These are phyloP conservation scores for Brassica carinata DNA, from an alignment of 345 rosid genomes.

Conservation along the genomic window DNA sequence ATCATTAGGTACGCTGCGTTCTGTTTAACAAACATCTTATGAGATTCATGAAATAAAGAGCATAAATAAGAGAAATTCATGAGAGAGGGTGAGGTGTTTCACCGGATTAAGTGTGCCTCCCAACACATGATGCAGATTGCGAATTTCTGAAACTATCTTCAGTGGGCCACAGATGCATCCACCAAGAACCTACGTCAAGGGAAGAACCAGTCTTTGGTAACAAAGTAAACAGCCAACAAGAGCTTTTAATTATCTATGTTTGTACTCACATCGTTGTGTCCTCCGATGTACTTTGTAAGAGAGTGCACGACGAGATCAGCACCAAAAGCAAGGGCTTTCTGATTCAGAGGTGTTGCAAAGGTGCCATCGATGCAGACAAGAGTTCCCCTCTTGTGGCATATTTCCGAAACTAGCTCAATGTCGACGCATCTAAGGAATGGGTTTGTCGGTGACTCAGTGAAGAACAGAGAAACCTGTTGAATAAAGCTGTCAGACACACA, in stretches of 20 bases:
- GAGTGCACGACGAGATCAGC: slow-evolving; percentile 97
- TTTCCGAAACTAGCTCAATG: slow-evolving; percentile 78
- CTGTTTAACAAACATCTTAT: slow-evolving; percentile 43
- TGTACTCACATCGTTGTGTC: slow-evolving; percentile 88
- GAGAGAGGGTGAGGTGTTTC: slow-evolving; percentile 20
- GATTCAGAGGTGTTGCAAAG: slow-evolving; percentile 97
- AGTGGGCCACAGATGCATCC: slow-evolving; percentile 90
- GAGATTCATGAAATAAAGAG: slow-evolving; percentile 12
- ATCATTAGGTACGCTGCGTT: slow-evolving; percentile 90
- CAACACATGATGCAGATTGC: slow-evolving; percentile 86
- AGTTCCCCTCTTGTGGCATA: slow-evolving; percentile 87
- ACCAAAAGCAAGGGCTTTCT: slow-evolving; percentile 91
- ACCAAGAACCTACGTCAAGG: slow-evolving; percentile 72
- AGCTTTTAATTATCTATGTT: background rate
- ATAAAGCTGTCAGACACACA: background rate
- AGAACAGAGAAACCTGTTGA: slow-evolving; percentile 83
- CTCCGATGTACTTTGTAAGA: slow-evolving; percentile 88
- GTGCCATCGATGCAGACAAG: slow-evolving; percentile 98
- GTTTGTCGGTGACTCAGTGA: slow-evolving; percentile 95
- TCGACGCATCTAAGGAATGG: slow-evolving; percentile 97
- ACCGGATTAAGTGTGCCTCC: slow-evolving; percentile 97
- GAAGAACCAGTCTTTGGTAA: background rate
- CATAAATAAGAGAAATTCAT: background rate
- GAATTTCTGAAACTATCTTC: slow-evolving; percentile 71
- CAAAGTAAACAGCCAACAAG: background rate